Conservation (phyloP, 2,329 filamentous ascomycete genomes). For the Colletotrichum godetiae region DNA sequence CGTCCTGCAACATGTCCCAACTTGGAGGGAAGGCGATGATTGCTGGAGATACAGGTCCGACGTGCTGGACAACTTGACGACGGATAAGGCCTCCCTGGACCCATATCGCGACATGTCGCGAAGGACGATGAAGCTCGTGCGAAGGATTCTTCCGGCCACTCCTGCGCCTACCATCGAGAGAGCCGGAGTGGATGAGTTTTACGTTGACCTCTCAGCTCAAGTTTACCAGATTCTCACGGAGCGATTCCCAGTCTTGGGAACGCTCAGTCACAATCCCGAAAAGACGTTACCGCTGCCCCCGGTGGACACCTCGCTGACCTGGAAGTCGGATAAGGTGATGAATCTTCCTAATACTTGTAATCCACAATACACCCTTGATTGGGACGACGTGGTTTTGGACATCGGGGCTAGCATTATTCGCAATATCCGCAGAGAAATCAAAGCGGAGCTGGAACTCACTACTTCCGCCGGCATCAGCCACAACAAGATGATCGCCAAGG, state of each 20-base stretch:
- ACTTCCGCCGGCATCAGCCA: not conserved
- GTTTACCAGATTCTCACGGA: not conserved
- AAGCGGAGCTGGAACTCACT: not conserved
- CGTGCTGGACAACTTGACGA: slow-evolving; percentile 11
- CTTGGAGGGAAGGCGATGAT: slow-evolving; percentile 13
- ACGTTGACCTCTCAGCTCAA: not conserved
- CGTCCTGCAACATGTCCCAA: slow-evolving; percentile 78
- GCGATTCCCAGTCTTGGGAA: not conserved
- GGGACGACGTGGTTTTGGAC: not conserved
- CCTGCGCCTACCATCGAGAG: slow-evolving; percentile 80
- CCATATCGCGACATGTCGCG: not conserved
- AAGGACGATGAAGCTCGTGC: not conserved
- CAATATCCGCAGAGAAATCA: not conserved
- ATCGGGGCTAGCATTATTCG: not conserved
- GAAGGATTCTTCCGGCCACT: slow-evolving; percentile 61
- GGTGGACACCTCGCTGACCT: not conserved
- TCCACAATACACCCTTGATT: not conserved
- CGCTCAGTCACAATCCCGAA: not conserved
- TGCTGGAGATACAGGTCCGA: slow-evolving; percentile 6
- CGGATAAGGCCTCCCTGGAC: slow-evolving; percentile 10
- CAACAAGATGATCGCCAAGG: not conserved
- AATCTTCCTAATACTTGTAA: not conserved
- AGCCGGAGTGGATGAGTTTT: not conserved
- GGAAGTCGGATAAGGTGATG: not conserved
- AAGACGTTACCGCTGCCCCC: not conserved